Conservation (phyloP, 257 asterid species). For the Apocynum venetum region DNA sequence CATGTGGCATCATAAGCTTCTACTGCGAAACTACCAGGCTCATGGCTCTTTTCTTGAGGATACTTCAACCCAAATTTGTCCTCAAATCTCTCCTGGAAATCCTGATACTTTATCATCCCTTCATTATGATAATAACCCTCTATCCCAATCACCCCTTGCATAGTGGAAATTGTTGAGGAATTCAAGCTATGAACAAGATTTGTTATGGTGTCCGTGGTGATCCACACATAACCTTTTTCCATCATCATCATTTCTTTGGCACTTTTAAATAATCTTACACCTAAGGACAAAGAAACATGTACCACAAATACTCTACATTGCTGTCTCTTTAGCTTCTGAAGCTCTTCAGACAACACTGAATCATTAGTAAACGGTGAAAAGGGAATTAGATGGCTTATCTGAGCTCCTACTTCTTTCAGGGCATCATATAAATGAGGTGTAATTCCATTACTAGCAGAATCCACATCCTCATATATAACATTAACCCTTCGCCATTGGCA, state of each 20-base stretch:
- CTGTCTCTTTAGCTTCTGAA: slow-evolving; percentile 20
- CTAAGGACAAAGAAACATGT: slow-evolving; percentile 21
- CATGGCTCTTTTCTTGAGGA: slow-evolving; percentile 26
- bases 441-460: slow-evolving; percentile 19
- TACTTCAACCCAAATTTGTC: slow-evolving; percentile 9
- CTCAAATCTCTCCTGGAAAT: slow-evolving; percentile 16
- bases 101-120: slow-evolving; percentile 9
- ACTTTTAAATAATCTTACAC: slow-evolving; percentile 17
- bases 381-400: slow-evolving; percentile 23
- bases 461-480: slow-evolving; percentile 37
- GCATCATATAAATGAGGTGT: slow-evolving; percentile 29
- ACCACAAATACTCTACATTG: slow-evolving; percentile 40
- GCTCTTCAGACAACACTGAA: slow-evolving; percentile 19
- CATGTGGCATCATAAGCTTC: slow-evolving; percentile 31
- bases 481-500: slow-evolving; percentile 35
- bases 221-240: slow-evolving; percentile 38
- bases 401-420: slow-evolving; percentile 21
- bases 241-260: slow-evolving; percentile 36
- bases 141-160: slow-evolving; percentile 37
- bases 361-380: slow-evolving; percentile 16
- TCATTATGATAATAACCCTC: slow-evolving; percentile 5
- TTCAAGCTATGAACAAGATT: slow-evolving; percentile 2
- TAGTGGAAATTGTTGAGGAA: slow-evolving; percentile 13
- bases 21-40: slow-evolving; percentile 29
- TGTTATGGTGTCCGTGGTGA: slow-evolving; percentile 19